Conservation (phyloP, 257 asterid species). For the Forsythia suspensa region DNA sequence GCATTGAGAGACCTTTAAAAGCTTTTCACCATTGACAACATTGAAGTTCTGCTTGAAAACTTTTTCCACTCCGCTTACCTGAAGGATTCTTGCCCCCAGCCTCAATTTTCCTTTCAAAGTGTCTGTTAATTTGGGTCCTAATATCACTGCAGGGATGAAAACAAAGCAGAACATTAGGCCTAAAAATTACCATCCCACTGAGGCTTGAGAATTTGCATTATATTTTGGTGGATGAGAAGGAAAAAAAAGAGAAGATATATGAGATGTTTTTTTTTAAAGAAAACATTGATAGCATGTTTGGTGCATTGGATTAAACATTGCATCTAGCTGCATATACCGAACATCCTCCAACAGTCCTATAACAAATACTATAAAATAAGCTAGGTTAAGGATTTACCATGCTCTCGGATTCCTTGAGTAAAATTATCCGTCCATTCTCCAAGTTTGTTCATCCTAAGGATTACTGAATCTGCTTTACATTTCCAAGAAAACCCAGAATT, state of each 20-base stretch:
- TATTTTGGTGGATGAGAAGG: not conserved
- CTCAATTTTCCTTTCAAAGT: conserved; percentile 9
- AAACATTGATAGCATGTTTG: not conserved
- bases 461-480: too few relatives aligned
- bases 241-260: too few relatives aligned
- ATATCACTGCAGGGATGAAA: not conserved
- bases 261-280: too few relatives aligned
- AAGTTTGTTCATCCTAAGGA: too few relatives aligned
- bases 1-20: conserved; percentile 28
- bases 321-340: too few relatives aligned
- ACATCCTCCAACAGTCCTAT: not conserved
- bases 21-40: conserved; percentile 22
- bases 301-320: not conserved
- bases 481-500: not conserved
- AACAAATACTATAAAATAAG: not conserved
- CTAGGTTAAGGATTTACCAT: too few relatives aligned
- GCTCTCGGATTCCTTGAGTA: too few relatives aligned
- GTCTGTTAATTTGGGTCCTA: not conserved
- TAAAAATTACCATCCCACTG: not conserved
- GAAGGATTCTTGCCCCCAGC: conserved; percentile 12
- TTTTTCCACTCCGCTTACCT: conserved; percentile 2
- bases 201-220: not conserved
- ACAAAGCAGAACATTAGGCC: not conserved
- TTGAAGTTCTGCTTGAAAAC: conserved; percentile 22
- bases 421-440: too few relatives aligned